phyloP scores from a whole-genome alignment of 2,329 filamentous ascomycete species.

The Blumeria hordei region DNA sequence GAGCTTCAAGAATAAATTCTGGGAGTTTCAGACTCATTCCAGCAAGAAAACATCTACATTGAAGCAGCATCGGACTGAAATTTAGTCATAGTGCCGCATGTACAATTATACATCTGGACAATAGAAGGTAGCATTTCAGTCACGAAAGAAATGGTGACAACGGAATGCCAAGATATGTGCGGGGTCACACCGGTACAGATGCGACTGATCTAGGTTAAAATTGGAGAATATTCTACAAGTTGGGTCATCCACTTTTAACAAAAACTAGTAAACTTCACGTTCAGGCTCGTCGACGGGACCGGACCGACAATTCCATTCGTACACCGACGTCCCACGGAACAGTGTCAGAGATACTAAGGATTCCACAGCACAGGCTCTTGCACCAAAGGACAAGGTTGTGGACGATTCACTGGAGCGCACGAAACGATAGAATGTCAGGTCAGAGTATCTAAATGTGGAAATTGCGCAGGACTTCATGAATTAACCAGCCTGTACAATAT shows the following conservation, averaged over 20 bases:
- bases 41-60: not conserved
- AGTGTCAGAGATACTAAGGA: not conserved
- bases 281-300: not conserved
- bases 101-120: not conserved
- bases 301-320: not conserved
- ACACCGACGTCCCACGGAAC: not conserved
- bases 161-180: not conserved
- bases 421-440: not conserved
- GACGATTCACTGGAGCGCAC: not conserved
- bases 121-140: not conserved
- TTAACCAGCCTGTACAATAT: not conserved
- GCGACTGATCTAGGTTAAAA: not conserved
- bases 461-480: not conserved
- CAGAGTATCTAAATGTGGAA: not conserved
- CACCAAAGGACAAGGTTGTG: not conserved
- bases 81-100: not conserved
- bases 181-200: not conserved
- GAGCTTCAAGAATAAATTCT: not conserved
- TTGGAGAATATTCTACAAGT: not conserved
- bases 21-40: not conserved
- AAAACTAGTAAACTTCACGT: not conserved
- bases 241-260: not conserved
- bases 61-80: not conserved
- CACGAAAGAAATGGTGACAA: not conserved
- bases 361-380: not conserved